phyloP scores from a whole-genome alignment of 2,329 filamentous ascomycete genomes.

The Venturia aucupariae region DNA sequence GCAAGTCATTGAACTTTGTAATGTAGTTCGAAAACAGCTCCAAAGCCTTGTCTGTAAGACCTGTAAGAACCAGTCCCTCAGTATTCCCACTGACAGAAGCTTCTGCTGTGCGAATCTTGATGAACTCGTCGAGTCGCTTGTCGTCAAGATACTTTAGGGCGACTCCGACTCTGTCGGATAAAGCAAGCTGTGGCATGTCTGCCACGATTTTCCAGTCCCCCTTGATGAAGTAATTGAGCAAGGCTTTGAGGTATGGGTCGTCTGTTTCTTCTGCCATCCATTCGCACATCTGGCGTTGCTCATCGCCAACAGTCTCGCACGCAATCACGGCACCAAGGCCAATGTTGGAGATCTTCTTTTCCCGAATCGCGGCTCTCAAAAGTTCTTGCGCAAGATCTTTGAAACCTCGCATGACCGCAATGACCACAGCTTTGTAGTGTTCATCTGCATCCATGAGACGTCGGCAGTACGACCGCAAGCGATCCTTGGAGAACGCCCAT shows the following conservation, averaged over 20 bases:
- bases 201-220: slow-evolving; percentile 69
- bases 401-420: slow-evolving; percentile 65
- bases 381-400: slow-evolving; percentile 59
- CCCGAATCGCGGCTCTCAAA: slow-evolving; percentile 57
- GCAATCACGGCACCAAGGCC: slow-evolving; percentile 40
- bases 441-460: slow-evolving; percentile 42
- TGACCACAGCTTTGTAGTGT: slow-evolving; percentile 69
- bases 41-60: slow-evolving; percentile 62
- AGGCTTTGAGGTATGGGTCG: slow-evolving; percentile 70
- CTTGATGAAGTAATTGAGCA: slow-evolving; percentile 68
- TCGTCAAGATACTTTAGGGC: slow-evolving; percentile 63
- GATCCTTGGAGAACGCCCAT: slow-evolving; percentile 53
- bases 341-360: slow-evolving; percentile 53
- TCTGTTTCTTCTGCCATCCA: slow-evolving; percentile 57
- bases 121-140: slow-evolving; percentile 34
- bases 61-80: slow-evolving; percentile 68
- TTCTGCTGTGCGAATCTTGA: slow-evolving; percentile 45
- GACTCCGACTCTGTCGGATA: slow-evolving; percentile 65
- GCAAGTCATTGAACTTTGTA: slow-evolving; percentile 65
- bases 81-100: slow-evolving; percentile 60
- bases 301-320: slow-evolving; percentile 41
- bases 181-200: slow-evolving; percentile 61
- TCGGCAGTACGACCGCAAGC: slow-evolving; percentile 39
- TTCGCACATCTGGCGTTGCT: slow-evolving; percentile 52
- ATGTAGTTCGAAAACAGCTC: slow-evolving; percentile 71